These are phyloP conservation scores for Trichoderma citrinoviride DNA, from an alignment of 2,329 filamentous ascomycete species.

Conservation along the genomic window DNA sequence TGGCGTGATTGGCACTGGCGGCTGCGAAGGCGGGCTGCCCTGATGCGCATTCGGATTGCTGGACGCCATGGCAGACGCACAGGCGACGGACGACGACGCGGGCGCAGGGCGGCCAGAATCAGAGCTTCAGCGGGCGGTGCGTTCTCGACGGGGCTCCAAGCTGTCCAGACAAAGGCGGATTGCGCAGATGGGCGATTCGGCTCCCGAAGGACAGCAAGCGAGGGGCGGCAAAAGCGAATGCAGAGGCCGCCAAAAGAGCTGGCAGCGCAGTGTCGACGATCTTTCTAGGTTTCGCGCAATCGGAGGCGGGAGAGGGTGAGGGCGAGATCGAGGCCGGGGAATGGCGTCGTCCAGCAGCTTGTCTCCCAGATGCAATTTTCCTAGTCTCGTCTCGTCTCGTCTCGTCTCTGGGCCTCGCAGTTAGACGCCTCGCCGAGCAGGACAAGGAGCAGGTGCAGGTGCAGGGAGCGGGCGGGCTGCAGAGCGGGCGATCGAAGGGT, in stretches of 20 bases:
- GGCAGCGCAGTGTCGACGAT: slow-evolving; percentile 12
- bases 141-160: neutral
- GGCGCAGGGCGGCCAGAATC: slow-evolving; percentile 12
- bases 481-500: slow-evolving; percentile 15
- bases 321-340: neutral
- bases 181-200: slow-evolving; percentile 6
- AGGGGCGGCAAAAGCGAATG: neutral
- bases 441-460: neutral
- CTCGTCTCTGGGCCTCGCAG: neutral
- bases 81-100: neutral
- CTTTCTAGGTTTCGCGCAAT: slow-evolving; percentile 4
- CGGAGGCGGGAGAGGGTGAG: neutral
- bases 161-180: neutral
- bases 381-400: no score
- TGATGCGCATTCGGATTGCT: slow-evolving; percentile 35
- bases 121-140: slow-evolving; percentile 1
- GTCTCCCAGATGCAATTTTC: neutral
- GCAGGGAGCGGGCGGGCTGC: slow-evolving; percentile 7
- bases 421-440: neutral
- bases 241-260: neutral
- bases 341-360: neutral
- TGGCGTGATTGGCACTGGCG: slow-evolving; percentile 39
- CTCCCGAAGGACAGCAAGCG: slow-evolving; percentile 2
- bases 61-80: slow-evolving; percentile 36
- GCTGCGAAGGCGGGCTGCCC: slow-evolving; percentile 33